Evolutionary conservation across 768 basidiomycete species (phyloP).

Genomic region (Tricholoma terreum): DNA sequence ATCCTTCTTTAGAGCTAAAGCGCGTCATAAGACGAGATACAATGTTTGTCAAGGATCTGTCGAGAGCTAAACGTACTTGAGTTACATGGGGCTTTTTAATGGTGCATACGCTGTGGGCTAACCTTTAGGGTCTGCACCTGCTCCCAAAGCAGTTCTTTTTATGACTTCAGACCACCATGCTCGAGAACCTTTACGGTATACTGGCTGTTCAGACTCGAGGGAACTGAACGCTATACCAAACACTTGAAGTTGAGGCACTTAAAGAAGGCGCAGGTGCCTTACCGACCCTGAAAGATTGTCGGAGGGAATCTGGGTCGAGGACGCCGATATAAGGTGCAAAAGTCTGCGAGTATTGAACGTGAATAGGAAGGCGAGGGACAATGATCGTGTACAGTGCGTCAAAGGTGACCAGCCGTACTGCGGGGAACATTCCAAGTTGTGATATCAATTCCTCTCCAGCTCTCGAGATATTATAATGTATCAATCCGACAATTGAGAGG

Average conservation of each 20-base stretch:
- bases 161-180: constrained; percentile 83
- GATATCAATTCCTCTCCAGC: too few relatives aligned
- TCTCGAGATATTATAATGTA: too few relatives aligned
- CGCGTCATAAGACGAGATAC: constrained; percentile 57
- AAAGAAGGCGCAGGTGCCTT: constrained; percentile 8
- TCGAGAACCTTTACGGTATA: constrained; percentile 51
- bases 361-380: constrained; percentile 62
- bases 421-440: neutral
- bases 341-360: constrained; percentile 60
- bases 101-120: constrained; percentile 14
- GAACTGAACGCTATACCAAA: constrained; percentile 34
- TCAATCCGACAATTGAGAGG: too few relatives aligned
- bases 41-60: constrained; percentile 51
- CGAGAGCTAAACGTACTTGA: constrained; percentile 42
- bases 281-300: constrained; percentile 62
- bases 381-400: constrained; percentile 78
- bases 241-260: constrained; percentile 1
- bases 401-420: constrained; percentile 69
- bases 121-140: constrained; percentile 64
- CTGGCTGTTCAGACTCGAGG: constrained; percentile 57
- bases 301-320: constrained; percentile 50
- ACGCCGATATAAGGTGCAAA: constrained; percentile 68
- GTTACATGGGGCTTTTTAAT: neutral
- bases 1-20: constrained; percentile 72
- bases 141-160: constrained; percentile 66